Evolutionary conservation across 148 eudicot genomes (phyloP), one percentile per base, ranked within the genome.

Genomic region (Camellia japonica): DNA sequence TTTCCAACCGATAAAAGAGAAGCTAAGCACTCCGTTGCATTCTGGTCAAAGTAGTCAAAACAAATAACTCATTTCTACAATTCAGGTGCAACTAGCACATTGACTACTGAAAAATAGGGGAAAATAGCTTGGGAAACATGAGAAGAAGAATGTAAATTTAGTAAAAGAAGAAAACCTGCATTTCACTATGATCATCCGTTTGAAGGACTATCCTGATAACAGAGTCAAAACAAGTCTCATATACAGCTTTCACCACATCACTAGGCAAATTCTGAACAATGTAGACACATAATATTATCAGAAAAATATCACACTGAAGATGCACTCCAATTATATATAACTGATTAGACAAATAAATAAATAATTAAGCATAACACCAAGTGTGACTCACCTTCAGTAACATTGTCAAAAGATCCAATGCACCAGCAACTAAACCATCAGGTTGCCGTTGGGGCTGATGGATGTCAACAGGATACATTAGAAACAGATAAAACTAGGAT

Each of bases 21-120:
- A 80, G 99, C 95, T 76, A 96, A 86, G 87, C 94, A 96, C 89
- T 96, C 95, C 19, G 99, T 93, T 47, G 98, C 97, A 83, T 96
- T 96, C 99, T 96, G 92, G 59, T 56, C 15, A 68, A 73, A 20
- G 64, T 19, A 46, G 51, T 58, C 64, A 81, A 79, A 75, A 80
- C 18, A 65, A 73, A 41, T 15, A 68, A 71, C 49, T 61, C 56
- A 80, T 58, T 54, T 58, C 71, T 66, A 41, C 60, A 68, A 46
- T 68, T 47, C 20, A 49, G n/a, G n/a, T 77, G 62, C 49, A n/a
- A 65, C 13, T 23, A 52, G 23, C 30, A 66, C 80, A 66, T 15
- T 77, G 71, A 52, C 61, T 23, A 47, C 60, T 49, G 56, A 16
- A 64, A 12, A 71, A 11, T 12, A 0, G 6, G 38, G 13, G 38